Base-by-base conservation (phyloP, 2,329 filamentous ascomycete species). In the Penicillium sp. region DNA sequence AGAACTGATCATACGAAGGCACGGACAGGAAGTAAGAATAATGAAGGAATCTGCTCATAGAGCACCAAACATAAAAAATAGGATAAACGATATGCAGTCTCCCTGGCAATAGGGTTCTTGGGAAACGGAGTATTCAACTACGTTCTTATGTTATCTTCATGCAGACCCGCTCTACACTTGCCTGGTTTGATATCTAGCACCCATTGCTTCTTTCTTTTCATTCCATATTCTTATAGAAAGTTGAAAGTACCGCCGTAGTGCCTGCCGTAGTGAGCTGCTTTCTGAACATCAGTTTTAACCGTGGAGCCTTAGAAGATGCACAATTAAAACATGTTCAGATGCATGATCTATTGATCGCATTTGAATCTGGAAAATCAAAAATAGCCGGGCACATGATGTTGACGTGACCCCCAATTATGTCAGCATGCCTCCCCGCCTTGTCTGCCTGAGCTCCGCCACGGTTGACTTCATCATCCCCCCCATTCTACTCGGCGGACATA, bases 361-460 rank as follows among this genome's bases (percentile, higher is more conserved):
- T 23, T 21, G 11, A 23, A 21, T 42, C 19, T 42, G 19, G n/a
- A 23, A 23, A 42, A 42, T 45, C 33, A 23, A 44, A 46, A 26
- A 47, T 19, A 35, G 51, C 39, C 19, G 11, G 35, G 39, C 51
- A 47, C 43, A 53, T 46, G 51, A 53, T 53, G 50, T 53, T 11
- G 42, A 53, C 39, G 48, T 50, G 33, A 57, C 25, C 35, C 27
- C 35, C 49, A 50, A 50, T 63, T 67, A 63, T 43, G 61, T 67
- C 62, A 67, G 55, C 55, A 58, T 53, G 25, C 47, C 59, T 63
- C 65, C 65, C 65, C 65, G 65, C 65, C 65, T 67, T 65, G 60
- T 62, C 63, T 65, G 64, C 64, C 64, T 67, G 59, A 63, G 62
- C 64, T 67, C 63, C 60, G 57, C 61, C 59, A 62, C 58, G 58